phyloP scores from a whole-genome alignment of 371 early-diverging fungal species.

The Mortierella sp. region DNA sequence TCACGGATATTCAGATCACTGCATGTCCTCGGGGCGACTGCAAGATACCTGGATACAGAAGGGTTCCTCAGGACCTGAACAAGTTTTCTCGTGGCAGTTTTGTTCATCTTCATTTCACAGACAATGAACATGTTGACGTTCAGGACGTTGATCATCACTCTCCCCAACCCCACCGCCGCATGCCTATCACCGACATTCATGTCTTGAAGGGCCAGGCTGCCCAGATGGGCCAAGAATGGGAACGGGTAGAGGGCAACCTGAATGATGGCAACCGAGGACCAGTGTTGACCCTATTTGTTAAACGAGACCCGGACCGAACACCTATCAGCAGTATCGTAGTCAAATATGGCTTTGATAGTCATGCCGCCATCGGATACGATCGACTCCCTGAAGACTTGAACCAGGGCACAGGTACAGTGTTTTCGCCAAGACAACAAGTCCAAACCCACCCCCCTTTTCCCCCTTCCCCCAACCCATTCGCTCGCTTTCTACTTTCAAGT shows the following conservation, averaged over 20 bases:
- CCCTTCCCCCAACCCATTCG: too few relatives aligned
- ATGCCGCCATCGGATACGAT: constrained; percentile 53
- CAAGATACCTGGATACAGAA: constrained; percentile 57
- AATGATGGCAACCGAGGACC: constrained; percentile 48
- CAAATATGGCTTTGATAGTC: constrained; percentile 50
- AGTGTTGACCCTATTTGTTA: constrained; percentile 42
- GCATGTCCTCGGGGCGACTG: constrained; percentile 35
- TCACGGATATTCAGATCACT: constrained; percentile 43
- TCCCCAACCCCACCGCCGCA: constrained; percentile 5
- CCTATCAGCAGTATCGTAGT: constrained; percentile 47
- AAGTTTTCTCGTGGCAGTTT: constrained; percentile 52
- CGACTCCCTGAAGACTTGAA: constrained; percentile 45
- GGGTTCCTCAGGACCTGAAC: constrained; percentile 58
- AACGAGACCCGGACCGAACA: constrained; percentile 23
- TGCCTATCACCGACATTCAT: constrained; percentile 53
- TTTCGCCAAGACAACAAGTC: too few relatives aligned
- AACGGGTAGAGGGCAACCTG: constrained; percentile 44
- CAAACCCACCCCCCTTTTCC: too few relatives aligned
- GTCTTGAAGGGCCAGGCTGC: constrained; percentile 36
- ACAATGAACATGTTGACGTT: constrained; percentile 36
- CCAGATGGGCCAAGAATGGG: constrained; percentile 53
- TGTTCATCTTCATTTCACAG: constrained; percentile 59
- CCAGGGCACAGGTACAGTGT: constrained; percentile 37
- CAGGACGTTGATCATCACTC: too few relatives aligned
- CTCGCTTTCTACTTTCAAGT: too few relatives aligned